Evolutionary conservation across 2,329 filamentous ascomycete species (phyloP).

Genomic region (Stachybotrys chlorohalonatus): DNA sequence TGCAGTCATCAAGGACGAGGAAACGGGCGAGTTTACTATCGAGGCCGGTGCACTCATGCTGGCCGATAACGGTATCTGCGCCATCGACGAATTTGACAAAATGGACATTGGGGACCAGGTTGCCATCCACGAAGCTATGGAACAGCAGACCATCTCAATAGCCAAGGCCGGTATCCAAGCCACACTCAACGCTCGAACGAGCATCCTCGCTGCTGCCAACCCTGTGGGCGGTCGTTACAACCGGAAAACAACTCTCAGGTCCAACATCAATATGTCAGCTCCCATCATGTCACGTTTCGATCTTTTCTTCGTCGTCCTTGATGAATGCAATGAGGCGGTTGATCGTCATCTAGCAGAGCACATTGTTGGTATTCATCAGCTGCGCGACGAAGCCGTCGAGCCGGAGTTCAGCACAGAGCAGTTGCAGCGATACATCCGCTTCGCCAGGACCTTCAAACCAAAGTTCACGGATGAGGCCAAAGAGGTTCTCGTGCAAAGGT

Average conservation of each 20-base stretch:
- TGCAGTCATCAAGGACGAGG: conserved; percentile 94
- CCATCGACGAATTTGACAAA: conserved; percentile 99
- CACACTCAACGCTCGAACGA: conserved; percentile 89
- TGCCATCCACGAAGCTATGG: conserved; percentile 99
- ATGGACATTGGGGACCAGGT: conserved; percentile 98
- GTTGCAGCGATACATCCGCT: conserved; percentile 92
- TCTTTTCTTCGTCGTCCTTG: conserved; percentile 94
- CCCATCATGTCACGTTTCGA: conserved; percentile 99
- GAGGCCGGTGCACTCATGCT: conserved; percentile 97
- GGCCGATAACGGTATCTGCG: conserved; percentile 93
- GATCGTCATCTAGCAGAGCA: conserved; percentile 89
- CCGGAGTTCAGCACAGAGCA: conserved; percentile 96
- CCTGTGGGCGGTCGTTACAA: conserved; percentile 96
- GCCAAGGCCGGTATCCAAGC: conserved; percentile 98
- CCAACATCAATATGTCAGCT: conserved; percentile 97
- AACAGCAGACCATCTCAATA: conserved; percentile 98
- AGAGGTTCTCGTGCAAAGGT: conserved; percentile 76
- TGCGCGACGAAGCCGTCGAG: conserved; percentile 82
- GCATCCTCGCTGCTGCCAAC: conserved; percentile 92
- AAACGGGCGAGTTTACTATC: conserved; percentile 97
- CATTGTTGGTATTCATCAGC: conserved; percentile 88
- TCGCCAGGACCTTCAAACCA: conserved; percentile 88
- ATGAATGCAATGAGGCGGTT: conserved; percentile 88
- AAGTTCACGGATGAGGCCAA: conserved; percentile 86
- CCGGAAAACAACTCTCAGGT: conserved; percentile 83